These are phyloP conservation scores for Hsuehochloa calcarea DNA, from an alignment of 176 grass and related monocot genomes.

Conservation along the genomic window DNA sequence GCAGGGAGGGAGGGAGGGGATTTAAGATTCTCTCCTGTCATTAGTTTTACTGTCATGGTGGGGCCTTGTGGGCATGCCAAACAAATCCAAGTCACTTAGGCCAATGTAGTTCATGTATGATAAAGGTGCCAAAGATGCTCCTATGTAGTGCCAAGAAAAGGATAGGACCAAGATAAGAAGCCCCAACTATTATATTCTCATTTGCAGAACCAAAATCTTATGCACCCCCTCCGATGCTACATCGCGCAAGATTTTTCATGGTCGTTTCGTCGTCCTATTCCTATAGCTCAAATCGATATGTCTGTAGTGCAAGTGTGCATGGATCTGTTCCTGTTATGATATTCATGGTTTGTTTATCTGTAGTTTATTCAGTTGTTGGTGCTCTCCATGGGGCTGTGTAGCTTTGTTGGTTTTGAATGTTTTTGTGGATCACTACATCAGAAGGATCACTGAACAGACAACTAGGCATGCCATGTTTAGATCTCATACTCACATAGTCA, in stretches of 20 bases:
- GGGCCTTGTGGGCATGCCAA: slow-evolving; percentile 37
- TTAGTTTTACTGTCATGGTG: slow-evolving; percentile 57
- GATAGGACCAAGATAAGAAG: slow-evolving; percentile 60
- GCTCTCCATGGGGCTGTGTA: slow-evolving; percentile 33
- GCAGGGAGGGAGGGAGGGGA: slow-evolving; percentile 29
- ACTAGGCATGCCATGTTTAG: slow-evolving; percentile 47
- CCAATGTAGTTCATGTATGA: slow-evolving; percentile 57
- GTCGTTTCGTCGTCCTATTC: no score
- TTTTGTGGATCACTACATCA: slow-evolving; percentile 51
- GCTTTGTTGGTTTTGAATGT: slow-evolving; percentile 34
- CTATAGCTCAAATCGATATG: not conserved
- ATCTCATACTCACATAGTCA: slow-evolving; percentile 19
- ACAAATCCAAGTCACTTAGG: slow-evolving; percentile 56
- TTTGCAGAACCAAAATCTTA: slow-evolving; percentile 39
- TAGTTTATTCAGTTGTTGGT: slow-evolving; percentile 6
- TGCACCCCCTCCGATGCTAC: not conserved
- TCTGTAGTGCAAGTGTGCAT: not conserved
- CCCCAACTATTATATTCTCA: slow-evolving; percentile 58
- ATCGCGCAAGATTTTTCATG: not conserved
- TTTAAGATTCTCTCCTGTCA: slow-evolving; percentile 73
- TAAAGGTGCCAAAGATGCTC: slow-evolving; percentile 56
- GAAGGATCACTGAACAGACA: slow-evolving; percentile 51
- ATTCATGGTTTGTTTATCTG: not conserved
- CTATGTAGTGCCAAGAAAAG: slow-evolving; percentile 67
- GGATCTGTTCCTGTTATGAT: slow-evolving; percentile 8